Base-by-base conservation (phyloP, 495 filamentous ascomycete genomes). In the Penicillium cataractarum region DNA sequence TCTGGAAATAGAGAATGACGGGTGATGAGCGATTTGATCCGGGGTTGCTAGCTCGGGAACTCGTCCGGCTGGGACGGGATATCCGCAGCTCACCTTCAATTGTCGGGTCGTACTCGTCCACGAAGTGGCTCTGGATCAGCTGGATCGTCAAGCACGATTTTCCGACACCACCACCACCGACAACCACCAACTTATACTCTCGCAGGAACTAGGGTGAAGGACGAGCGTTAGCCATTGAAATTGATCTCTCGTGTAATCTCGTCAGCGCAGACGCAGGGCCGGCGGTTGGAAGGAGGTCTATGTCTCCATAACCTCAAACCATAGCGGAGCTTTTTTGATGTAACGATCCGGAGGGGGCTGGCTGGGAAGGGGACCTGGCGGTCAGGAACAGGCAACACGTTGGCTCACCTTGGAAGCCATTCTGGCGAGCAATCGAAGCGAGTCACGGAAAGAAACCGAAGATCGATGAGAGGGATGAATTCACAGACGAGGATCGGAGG, bases 91-190 rank as follows among this genome's bases (percentile, higher is more conserved):
- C 77, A 97, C 95, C 95, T 90, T 99, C 95, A 71, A 99, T 99
- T 70, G 95, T 99, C 46, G 95, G 95, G 78, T 99, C 95, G 78
- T 99, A 99, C 77, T 99, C 95, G 76, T 99, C 95, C 70, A 99
- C 93, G 82, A 99, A 99, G 75, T 99, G 95, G 69, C 88, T 92
- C 80, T 99, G 95, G 76, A 98, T 98, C 81, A 99, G 85, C 83
- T 97, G 95, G 74, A 99, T 99, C 29, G 95, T 99, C 83, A 99
- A 86, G 83, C 95, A 99, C 52, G 96, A 98, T 82, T 99, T 99
- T 77, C 95, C 95, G 62, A 99, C 95, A 71, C 95, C 95, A 84
- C 95, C 95, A 67, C 95, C 95, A 69, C 95, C 95, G 51, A 99
- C 95, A 21, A 99, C 95, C 31, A 99, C 95, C 73, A 99, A 80